Percentiles rank a stretch among this genome's conserved stretches.
These are phyloP conservation scores for Entophlyctis helioformis DNA, from an alignment of 192 early-diverging fungal genomes.

Conservation along the genomic window DNA sequence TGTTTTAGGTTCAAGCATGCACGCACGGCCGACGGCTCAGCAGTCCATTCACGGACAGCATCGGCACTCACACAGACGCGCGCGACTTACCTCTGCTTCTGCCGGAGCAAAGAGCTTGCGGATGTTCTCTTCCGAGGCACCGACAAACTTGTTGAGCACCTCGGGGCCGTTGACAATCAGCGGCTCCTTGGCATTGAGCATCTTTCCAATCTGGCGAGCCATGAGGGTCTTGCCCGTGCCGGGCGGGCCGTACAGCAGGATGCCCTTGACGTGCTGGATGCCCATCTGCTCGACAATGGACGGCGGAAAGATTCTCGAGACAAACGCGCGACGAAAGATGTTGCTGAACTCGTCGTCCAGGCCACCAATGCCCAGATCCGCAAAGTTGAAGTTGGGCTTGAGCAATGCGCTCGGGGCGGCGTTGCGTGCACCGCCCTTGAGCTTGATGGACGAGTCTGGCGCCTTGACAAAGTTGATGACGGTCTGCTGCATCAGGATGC, in stretches of 20 bases:
- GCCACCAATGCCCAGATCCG: conserved; percentile 96
- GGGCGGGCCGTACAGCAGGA: conserved; percentile 69
- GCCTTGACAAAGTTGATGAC: conserved; percentile 58
- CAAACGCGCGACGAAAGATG: conserved; percentile 96
- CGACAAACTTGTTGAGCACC: conserved; percentile 92
- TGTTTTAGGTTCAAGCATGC: no score
- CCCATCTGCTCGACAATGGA: conserved; percentile 85
- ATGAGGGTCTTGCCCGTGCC: conserved; percentile 97
- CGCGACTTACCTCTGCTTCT: conserved; percentile 57
- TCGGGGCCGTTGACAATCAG: conserved; percentile 94
- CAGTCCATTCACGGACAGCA: no score
- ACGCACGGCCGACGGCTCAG: no score
- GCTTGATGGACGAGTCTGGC: conserved; percentile 58
- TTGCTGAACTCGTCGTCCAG: conserved; percentile 85
- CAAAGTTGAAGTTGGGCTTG: conserved; percentile 92
- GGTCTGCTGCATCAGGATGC: conserved; percentile 67
- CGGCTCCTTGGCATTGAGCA: conserved; percentile 91
- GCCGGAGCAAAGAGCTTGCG: conserved; percentile 92
- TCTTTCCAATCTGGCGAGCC: conserved; percentile 97
- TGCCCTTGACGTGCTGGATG: conserved; percentile 92
- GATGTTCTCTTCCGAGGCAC: conserved; percentile 92
- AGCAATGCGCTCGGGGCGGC: conserved; percentile 64
- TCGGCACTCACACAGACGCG: no score
- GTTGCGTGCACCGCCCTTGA: conserved; percentile 46
- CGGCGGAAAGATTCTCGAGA: conserved; percentile 91